phyloP scores from a whole-genome alignment of 495 filamentous ascomycete genomes.

The Cercophora sp. region DNA sequence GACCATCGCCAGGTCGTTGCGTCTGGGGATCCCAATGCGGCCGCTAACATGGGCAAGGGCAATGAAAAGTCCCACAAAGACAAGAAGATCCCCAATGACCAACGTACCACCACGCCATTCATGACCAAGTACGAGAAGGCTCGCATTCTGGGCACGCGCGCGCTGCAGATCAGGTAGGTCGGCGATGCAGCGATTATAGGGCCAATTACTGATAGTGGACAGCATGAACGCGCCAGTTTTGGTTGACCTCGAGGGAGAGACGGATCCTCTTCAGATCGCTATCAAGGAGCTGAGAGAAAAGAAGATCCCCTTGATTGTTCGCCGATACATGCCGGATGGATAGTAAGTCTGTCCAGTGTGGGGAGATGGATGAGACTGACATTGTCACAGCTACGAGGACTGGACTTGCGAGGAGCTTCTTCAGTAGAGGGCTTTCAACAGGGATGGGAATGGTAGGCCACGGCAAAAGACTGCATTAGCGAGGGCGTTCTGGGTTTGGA shows the following conservation, averaged over 20 bases:
- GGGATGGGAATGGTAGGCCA: not conserved
- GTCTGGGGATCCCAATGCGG: slow-evolving; percentile 65
- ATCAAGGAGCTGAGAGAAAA: slow-evolving; percentile 96
- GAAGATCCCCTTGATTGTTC: slow-evolving; percentile 93
- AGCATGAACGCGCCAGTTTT: slow-evolving; percentile 98
- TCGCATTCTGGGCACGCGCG: slow-evolving; percentile 85
- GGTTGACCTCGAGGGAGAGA: slow-evolving; percentile 95
- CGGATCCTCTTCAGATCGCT: slow-evolving; percentile 94
- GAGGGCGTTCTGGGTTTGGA: slow-evolving; percentile 23
- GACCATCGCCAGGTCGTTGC: slow-evolving; percentile 54
- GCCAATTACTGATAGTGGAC: slow-evolving; percentile 7
- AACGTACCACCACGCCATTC: slow-evolving; percentile 91
- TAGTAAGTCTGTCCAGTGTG: slow-evolving; percentile 60
- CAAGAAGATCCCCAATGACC: slow-evolving; percentile 85
- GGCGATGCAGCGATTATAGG: not conserved
- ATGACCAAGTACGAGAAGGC: slow-evolving; percentile 99
- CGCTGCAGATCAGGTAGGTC: slow-evolving; percentile 85
- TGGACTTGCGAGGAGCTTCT: slow-evolving; percentile 97
- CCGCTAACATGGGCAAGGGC: slow-evolving; percentile 48
- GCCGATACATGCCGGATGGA: slow-evolving; percentile 94
- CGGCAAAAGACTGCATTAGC: slow-evolving; percentile 26
- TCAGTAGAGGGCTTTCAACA: too few relatives aligned
- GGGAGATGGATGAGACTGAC: not conserved
- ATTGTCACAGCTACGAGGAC: slow-evolving; percentile 78
- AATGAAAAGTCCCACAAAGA: slow-evolving; percentile 62